Evolutionary conservation across 2,329 filamentous ascomycete species (phyloP).

Genomic region (Alternaria ethzedia): DNA sequence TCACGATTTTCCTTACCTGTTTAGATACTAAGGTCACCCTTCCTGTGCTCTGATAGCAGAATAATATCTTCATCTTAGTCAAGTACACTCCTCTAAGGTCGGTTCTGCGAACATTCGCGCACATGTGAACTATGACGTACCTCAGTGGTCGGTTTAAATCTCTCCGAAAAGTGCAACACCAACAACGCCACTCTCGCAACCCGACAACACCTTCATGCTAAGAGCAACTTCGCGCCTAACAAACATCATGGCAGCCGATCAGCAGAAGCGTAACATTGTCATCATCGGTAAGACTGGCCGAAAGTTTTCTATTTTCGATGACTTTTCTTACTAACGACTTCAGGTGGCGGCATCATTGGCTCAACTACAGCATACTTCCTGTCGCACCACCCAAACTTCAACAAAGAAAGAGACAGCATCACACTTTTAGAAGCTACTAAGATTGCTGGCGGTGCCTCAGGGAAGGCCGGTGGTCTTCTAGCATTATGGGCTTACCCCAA

Average conservation of each 20-base stretch:
- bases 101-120: background rate
- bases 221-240: conserved; percentile 20
- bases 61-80: background rate
- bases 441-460: conserved; percentile 89
- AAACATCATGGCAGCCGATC: conserved; percentile 34
- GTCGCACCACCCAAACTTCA: conserved; percentile 82
- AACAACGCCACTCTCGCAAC: conserved; percentile 20
- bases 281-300: conserved; percentile 38
- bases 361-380: conserved; percentile 90
- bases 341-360: conserved; percentile 92
- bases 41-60: background rate
- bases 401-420: conserved; percentile 75
- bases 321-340: background rate
- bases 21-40: background rate
- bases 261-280: conserved; percentile 42
- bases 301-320: background rate
- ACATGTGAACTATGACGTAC: conserved; percentile 16
- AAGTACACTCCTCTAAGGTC: background rate
- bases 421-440: conserved; percentile 85
- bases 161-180: conserved; percentile 20
- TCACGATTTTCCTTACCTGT: background rate
- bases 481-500: conserved; percentile 90
- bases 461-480: conserved; percentile 90
- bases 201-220: conserved; percentile 23
- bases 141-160: conserved; percentile 14